Evolutionary conservation across 106 monocot genomes (phyloP).

Genomic region (Dioscorea zingiberensis): DNA sequence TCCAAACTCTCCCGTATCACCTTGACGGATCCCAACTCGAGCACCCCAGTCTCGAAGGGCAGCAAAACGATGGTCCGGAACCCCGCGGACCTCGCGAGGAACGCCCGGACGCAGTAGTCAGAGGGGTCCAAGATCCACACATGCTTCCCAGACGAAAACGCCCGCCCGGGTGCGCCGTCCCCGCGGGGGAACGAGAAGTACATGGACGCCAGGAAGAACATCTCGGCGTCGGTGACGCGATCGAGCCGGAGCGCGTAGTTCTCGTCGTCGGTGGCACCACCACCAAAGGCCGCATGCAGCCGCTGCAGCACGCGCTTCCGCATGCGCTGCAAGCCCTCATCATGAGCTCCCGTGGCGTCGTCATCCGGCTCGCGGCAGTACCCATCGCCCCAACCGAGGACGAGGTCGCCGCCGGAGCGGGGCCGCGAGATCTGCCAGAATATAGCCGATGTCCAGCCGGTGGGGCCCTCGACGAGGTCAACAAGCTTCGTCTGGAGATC

Average conservation of each 20-base stretch:
- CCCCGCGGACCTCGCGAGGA: slow-evolving; percentile 49
- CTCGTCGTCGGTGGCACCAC: slow-evolving; percentile 38
- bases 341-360: neutral
- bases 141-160: slow-evolving; percentile 39
- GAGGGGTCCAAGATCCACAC: slow-evolving; percentile 46
- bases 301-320: slow-evolving; percentile 67
- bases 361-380: slow-evolving; percentile 42
- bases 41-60: slow-evolving; percentile 54
- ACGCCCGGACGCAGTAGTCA: slow-evolving; percentile 47
- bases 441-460: slow-evolving; percentile 64
- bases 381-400: slow-evolving; percentile 87
- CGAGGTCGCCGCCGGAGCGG: slow-evolving; percentile 26
- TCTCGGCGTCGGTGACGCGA: slow-evolving; percentile 61
- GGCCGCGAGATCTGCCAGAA: slow-evolving; percentile 83
- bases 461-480: slow-evolving; percentile 32
- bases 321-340: slow-evolving; percentile 22
- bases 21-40: slow-evolving; percentile 53
- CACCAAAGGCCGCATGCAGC: slow-evolving; percentile 40
- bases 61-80: slow-evolving; percentile 55
- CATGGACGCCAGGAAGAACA: slow-evolving; percentile 86
- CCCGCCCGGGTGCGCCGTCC: slow-evolving; percentile 61
- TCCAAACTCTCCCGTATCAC: slow-evolving; percentile 32
- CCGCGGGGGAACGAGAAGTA: slow-evolving; percentile 78
- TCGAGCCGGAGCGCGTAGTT: slow-evolving; percentile 54
- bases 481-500: slow-evolving; percentile 59